Evolutionary conservation across 106 monocot genomes (phyloP), one percentile per base, ranked within the genome.

Genomic region (Amphibolis antarctica): DNA sequence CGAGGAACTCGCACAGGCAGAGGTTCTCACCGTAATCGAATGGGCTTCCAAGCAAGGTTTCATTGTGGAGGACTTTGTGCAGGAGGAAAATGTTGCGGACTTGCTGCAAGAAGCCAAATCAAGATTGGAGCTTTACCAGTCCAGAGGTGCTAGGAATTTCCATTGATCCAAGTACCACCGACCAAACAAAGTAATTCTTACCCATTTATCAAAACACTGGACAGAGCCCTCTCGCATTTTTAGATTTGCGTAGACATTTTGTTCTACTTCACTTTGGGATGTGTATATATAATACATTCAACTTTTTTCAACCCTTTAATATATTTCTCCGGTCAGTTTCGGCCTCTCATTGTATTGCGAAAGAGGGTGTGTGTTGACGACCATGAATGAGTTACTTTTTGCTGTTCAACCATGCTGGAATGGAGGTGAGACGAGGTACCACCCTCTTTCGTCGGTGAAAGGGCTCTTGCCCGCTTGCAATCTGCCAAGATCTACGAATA

Each of bases 101-200:
- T 56, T 90, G 31, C 64, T 98, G 71, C 78, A 75, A 0, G 90
- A 87, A 55, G 82, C 96, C 1, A 90, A 87, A 71, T 57, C 60
- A 6, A 84, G 84, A 30, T 62, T 98, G 66, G 86, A 98, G 71
- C 89, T 98, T 57, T 96, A 84, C 65, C 89, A 89, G 66, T 86
- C 89, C 48, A 83, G 83, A 82, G 78, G 78, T 30, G 25, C 71
- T 0, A 81, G 78, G 64, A 76, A 67, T 25, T 93, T 85, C 59
- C 75, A 79, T 68, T 88, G 79, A 85, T 62, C 29, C 13, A 27
- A 13, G 12, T 53, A 57, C 17, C 24, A 13, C 24, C 24, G 12
- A 58, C 6, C 25, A 42, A 44, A 20, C 4, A 23, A 10, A 28
- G 18, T 14, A 15, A 58, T 58, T 58, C 58, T 58, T 58, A 58